Conservation (phyloP, 768 basidiomycete genomes). For the Psilocybe tampanensis region DNA sequence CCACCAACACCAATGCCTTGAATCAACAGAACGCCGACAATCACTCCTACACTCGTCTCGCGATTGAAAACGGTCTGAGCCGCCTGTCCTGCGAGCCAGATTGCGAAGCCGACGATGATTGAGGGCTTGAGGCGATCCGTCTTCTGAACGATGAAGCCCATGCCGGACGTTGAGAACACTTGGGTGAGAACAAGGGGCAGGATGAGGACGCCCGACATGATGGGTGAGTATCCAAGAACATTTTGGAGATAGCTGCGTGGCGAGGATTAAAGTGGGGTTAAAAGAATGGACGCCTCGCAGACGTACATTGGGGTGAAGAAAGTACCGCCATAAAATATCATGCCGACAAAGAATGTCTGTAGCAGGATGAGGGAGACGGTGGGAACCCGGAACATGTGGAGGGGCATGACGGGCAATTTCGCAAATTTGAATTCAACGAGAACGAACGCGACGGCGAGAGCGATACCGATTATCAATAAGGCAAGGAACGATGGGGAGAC, state of each 20-base stretch:
- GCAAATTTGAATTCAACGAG: slow-evolving; percentile 6
- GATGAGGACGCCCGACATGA: slow-evolving; percentile 11
- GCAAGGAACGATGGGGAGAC: slow-evolving; percentile 6
- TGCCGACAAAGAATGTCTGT: slow-evolving; percentile 10
- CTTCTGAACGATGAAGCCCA: slow-evolving; percentile 9
- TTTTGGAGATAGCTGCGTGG: slow-evolving; percentile 5
- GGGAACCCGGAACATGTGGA: slow-evolving; percentile 9
- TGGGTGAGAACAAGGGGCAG: slow-evolving; percentile 8
- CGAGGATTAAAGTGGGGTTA: not conserved
- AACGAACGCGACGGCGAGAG: slow-evolving; percentile 1
- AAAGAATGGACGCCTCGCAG: not conserved
- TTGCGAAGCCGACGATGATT: slow-evolving; percentile 1
- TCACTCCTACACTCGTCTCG: slow-evolving; percentile 2
- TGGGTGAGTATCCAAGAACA: slow-evolving; percentile 7
- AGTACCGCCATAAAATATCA: slow-evolving; percentile 12
- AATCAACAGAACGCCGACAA: slow-evolving; percentile 4
- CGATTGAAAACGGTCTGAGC: slow-evolving; percentile 6
- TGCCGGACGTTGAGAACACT: slow-evolving; percentile 10
- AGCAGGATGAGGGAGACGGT: slow-evolving; percentile 8
- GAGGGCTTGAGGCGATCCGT: slow-evolving; percentile 6
- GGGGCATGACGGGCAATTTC: slow-evolving; percentile 6
- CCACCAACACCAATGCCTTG: slow-evolving; percentile 9
- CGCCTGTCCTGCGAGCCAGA: slow-evolving; percentile 8
- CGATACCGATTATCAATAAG: not conserved
- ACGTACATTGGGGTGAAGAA: slow-evolving; percentile 11